phyloP scores from a whole-genome alignment of 1,139 yeast genomes.

The Blastobotrys aristatus region DNA sequence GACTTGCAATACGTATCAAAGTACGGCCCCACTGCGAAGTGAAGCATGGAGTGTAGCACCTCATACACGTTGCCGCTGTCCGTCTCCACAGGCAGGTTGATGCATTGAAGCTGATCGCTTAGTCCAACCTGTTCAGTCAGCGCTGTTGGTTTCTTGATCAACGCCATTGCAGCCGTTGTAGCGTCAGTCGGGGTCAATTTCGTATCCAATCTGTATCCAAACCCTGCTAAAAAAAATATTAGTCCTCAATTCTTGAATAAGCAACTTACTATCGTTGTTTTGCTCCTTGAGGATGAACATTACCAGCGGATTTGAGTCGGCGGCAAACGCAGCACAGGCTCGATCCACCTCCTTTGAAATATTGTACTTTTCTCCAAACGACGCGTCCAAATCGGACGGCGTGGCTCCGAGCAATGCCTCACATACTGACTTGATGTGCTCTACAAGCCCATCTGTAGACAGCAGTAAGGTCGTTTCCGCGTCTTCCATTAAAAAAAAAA shows the following conservation, averaged over 20 bases:
- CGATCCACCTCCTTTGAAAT: slow-evolving; percentile 12
- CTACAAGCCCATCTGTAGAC: slow-evolving; percentile 13
- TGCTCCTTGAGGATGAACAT: slow-evolving; percentile 25
- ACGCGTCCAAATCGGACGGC: slow-evolving; percentile 21
- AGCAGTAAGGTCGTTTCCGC: neutral
- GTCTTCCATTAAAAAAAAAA: too few relatives aligned
- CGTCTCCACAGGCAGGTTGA: slow-evolving; percentile 26
- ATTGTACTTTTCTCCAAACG: slow-evolving; percentile 19
- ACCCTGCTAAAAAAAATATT: too few relatives aligned
- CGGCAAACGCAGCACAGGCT: slow-evolving; percentile 19
- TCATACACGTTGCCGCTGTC: slow-evolving; percentile 38
- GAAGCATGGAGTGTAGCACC: slow-evolving; percentile 53
- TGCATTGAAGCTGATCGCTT: slow-evolving; percentile 42
- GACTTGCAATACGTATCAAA: slow-evolving; percentile 41
- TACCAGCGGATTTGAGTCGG: slow-evolving; percentile 25
- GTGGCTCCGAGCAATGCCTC: slow-evolving; percentile 25
- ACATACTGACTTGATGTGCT: slow-evolving; percentile 17
- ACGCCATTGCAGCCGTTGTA: slow-evolving; percentile 32
- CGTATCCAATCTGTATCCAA: slow-evolving; percentile 14
- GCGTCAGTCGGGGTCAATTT: slow-evolving; percentile 13
- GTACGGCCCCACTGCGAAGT: slow-evolving; percentile 49
- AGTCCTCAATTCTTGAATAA: too few relatives aligned
- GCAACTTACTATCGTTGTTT: too few relatives aligned
- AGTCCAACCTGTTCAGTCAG: slow-evolving; percentile 30
- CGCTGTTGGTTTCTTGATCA: slow-evolving; percentile 44